A percentile compares a stretch with the other conserved stretches of the same genome.
Evolutionary conservation across 371 early-diverging fungal genomes (phyloP).

Genomic region (Batkoa obscura): DNA sequence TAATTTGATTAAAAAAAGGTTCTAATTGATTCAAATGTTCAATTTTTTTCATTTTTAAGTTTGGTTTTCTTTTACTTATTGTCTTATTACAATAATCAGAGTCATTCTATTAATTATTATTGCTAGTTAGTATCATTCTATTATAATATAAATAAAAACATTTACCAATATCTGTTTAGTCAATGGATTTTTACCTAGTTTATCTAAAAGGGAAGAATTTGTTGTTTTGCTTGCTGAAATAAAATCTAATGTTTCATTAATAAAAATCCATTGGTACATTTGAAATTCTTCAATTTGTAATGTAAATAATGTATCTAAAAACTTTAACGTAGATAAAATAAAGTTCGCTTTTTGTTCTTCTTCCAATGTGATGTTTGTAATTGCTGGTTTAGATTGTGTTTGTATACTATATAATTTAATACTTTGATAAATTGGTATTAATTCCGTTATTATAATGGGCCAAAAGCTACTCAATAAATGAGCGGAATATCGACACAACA

Average conservation of each 20-base stretch:
- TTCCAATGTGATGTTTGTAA: constrained; percentile 9
- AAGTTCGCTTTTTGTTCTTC: constrained; percentile 28
- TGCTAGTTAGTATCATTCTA: too few relatives aligned
- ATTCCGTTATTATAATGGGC: constrained; percentile 76
- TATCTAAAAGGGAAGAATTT: neutral
- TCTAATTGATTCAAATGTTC: too few relatives aligned
- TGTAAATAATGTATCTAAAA: constrained; percentile 60
- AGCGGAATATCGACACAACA: constrained; percentile 56
- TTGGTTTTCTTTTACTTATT: too few relatives aligned
- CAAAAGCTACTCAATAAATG: constrained; percentile 70
- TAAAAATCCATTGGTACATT: constrained; percentile 83
- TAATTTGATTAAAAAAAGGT: too few relatives aligned
- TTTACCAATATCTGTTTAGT: neutral
- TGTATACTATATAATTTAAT: neutral
- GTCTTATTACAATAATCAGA: too few relatives aligned
- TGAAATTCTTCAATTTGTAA: constrained; percentile 66
- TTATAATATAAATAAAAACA: too few relatives aligned
- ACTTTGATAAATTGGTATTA: constrained; percentile 24
- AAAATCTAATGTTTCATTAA: constrained; percentile 53
- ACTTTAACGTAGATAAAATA: constrained; percentile 69
- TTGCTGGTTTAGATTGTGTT: neutral
- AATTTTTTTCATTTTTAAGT: too few relatives aligned
- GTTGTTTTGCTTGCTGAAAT: neutral
- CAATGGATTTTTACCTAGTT: neutral
- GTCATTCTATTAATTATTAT: too few relatives aligned